Evolutionary conservation across 148 eudicot species (phyloP), one percentile per base, ranked within the genome.

Genomic region (Chenopodium berlandieri): DNA sequence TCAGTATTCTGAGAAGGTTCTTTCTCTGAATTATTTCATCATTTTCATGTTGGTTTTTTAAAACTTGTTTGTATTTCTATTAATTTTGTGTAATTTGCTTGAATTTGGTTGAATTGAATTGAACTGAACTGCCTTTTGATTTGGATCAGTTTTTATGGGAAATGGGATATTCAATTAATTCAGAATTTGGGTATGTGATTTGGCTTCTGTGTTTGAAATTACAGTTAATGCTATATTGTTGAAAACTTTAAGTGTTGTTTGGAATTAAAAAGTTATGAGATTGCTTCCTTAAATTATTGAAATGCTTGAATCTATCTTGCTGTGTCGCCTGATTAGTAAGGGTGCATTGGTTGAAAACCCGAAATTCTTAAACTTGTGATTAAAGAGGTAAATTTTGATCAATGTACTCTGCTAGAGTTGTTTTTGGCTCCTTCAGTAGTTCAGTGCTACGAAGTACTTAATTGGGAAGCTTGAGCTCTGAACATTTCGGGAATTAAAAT

Each of bases 1-100:
- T 76, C 85, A 87, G 31, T 92, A 91, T 86, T 88, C 93, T 20
- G 97, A 93, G 81, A 95, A 95, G 98, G 98, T 95, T 63, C 10
- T 19, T 34, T 66, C 7, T 48, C 8, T 40, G 16, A 2, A 12
- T 37, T 22, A 7, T 0, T 16, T 4, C 9, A 13, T 46, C 7
- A 22, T 23, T 58, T 58, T 75, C 16, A 14, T 77, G 16, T 73
- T 52, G 37, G 30, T 25, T 34, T 46, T 19, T 75, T 58, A 4
- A 11, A 19, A 10, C 25, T 44, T 14, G 60, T 46, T 58, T 56
- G 47, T 3, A 37, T 17, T 77, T 46, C 8, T 7, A 25, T n/a
- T 46, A 0, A 31, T 23, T 75, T 14, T 10, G 48, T 77, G 22
- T 34, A 46, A 27, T 82, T 77, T 32, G 84, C 54, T 81, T 10